A percentile compares a stretch with the other conserved stretches of the same genome.
phyloP scores from a whole-genome alignment of 2,329 filamentous ascomycete genomes.

The Penicillium sp. region DNA sequence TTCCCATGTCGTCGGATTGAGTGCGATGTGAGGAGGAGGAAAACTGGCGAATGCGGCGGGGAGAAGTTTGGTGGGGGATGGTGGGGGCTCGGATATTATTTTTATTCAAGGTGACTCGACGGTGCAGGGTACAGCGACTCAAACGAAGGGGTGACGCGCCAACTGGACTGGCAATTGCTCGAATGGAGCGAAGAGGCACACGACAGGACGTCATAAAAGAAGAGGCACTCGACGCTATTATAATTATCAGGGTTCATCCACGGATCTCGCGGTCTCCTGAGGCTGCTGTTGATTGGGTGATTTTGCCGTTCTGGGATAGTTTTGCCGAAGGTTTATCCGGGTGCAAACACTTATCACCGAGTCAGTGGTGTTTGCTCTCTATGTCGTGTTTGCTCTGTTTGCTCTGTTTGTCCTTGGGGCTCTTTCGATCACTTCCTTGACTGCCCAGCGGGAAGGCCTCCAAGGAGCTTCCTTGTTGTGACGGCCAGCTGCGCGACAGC shows the following conservation, averaged over 20 bases:
- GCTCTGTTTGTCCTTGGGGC: not conserved
- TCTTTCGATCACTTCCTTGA: not conserved
- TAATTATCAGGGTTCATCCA: constrained; percentile 2
- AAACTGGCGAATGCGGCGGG: constrained; percentile 29
- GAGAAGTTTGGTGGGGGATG: constrained; percentile 31
- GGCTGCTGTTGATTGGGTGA: constrained; percentile 13
- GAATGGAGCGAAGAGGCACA: constrained; percentile 29
- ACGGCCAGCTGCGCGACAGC: not conserved
- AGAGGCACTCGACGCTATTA: constrained; percentile 15
- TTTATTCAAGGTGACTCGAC: constrained; percentile 28
- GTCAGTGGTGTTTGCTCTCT: not conserved
- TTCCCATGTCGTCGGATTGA: constrained; percentile 29
- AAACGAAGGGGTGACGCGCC: constrained; percentile 14
- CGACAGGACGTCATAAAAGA: constrained; percentile 35
- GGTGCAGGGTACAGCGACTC: constrained; percentile 22
- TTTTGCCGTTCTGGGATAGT: constrained; percentile 17
- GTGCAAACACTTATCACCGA: not conserved
- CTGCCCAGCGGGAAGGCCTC: not conserved
- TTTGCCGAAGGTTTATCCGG: constrained; percentile 23
- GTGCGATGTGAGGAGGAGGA: constrained; percentile 20
- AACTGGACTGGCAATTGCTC: constrained; percentile 29
- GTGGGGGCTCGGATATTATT: constrained; percentile 30
- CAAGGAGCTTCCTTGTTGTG: not conserved
- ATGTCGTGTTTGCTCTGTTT: not conserved
- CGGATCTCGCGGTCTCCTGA: constrained; percentile 5